These are phyloP conservation scores for Saccharomyces hybrid DNA, from an alignment of 1,139 yeast genomes.

Conservation along the genomic window DNA sequence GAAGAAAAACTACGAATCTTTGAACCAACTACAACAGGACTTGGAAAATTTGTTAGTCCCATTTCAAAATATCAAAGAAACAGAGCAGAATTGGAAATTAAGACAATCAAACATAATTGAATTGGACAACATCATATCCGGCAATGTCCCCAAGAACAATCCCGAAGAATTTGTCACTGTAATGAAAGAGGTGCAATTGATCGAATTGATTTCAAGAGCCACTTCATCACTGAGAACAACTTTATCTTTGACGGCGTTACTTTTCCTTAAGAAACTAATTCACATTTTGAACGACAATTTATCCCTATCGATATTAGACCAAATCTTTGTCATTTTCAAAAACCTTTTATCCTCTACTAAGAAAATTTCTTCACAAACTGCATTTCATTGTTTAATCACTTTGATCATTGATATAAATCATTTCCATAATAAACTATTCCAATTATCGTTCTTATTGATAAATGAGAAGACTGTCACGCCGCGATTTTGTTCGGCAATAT, in stretches of 20 bases:
- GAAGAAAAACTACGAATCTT: constrained; percentile 26
- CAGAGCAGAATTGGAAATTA: constrained; percentile 77
- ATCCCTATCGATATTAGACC: constrained; percentile 54
- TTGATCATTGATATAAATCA: constrained; percentile 47
- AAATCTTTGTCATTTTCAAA: constrained; percentile 48
- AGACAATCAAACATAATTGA: constrained; percentile 59
- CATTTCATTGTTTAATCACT: constrained; percentile 55
- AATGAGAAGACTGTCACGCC: constrained; percentile 67
- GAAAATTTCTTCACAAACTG: constrained; percentile 67
- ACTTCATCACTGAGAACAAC: constrained; percentile 76
- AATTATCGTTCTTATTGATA: constrained; percentile 45
- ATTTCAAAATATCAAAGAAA: constrained; percentile 67
- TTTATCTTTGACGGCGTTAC: constrained; percentile 67
- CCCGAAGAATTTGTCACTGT: constrained; percentile 37
- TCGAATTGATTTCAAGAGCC: constrained; percentile 64
- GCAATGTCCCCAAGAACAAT: constrained; percentile 41
- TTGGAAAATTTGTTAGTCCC: constrained; percentile 35
- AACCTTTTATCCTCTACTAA: constrained; percentile 70
- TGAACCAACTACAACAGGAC: constrained; percentile 34
- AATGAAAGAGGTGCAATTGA: constrained; percentile 32
- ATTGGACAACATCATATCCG: constrained; percentile 55
- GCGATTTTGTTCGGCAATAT: constrained; percentile 58
- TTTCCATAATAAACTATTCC: constrained; percentile 46
- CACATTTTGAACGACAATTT: constrained; percentile 41
- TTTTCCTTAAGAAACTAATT: constrained; percentile 64